A percentile compares a stretch with the other conserved stretches of the same genome.
These are phyloP conservation scores for Gonapodya sp. DNA, from an alignment of 192 early-diverging fungal genomes.

Conservation along the genomic window DNA sequence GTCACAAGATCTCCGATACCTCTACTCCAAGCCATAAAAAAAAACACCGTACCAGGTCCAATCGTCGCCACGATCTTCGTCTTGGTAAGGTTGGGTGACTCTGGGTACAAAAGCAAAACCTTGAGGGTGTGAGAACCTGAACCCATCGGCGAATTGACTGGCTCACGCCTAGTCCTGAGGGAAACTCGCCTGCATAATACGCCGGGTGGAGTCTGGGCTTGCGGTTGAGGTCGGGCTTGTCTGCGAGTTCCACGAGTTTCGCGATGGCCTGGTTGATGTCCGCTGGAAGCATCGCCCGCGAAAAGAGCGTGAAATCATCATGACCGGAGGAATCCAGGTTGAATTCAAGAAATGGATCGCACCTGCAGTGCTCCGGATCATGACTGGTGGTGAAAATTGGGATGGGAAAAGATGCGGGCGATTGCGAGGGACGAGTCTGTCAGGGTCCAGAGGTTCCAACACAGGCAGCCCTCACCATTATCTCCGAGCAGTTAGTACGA, in stretches of 20 bases:
- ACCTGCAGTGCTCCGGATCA: not conserved
- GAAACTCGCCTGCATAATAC: not conserved
- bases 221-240: not conserved
- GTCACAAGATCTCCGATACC: not conserved
- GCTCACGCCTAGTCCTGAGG: not conserved
- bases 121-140: too few species aligned
- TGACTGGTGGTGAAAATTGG: not conserved
- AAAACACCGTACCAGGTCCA: slow-evolving; percentile 27
- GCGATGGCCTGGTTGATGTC: not conserved
- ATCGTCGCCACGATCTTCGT: slow-evolving; percentile 43
- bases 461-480: too few species aligned
- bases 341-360: not conserved
- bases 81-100: slow-evolving; percentile 2
- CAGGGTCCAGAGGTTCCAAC: too few species aligned
- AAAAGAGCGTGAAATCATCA: not conserved
- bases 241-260: not conserved
- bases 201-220: not conserved
- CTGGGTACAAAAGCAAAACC: too few species aligned
- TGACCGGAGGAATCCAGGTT: not conserved
- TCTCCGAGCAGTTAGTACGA: too few species aligned
- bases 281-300: too few species aligned
- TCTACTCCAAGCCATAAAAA: slow-evolving; percentile 2
- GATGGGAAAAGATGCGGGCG: not conserved
- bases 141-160: too few species aligned
- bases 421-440: too few species aligned